These are phyloP conservation scores for Euphrasia arctica DNA, from an alignment of 305 asterid genomes.

Conservation along the genomic window DNA sequence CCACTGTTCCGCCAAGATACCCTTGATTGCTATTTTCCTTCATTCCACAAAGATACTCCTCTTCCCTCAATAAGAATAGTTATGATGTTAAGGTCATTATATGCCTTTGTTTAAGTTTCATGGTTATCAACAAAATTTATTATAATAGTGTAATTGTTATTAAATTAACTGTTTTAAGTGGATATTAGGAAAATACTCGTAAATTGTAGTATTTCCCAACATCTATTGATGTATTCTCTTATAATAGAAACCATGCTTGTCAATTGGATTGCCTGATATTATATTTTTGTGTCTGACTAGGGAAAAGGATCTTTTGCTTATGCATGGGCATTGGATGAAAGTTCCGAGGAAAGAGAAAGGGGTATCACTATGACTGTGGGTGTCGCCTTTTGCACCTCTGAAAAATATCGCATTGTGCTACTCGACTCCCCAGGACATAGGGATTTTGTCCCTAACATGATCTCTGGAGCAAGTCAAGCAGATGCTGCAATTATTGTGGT, in stretches of 20 bases:
- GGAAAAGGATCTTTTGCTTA: conserved; percentile 98
- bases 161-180: background rate
- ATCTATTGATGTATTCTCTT: background rate
- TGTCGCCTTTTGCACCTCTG: conserved; percentile 82
- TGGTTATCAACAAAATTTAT: background rate
- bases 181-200: too few relatives aligned
- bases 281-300: conserved; percentile 41
- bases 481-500: conserved; percentile 95
- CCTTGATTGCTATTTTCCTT: background rate
- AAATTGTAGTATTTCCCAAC: background rate
- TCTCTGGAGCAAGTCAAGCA: conserved; percentile 98
- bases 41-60: background rate
- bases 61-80: background rate
- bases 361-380: conserved; percentile 98
- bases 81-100: background rate
- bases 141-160: background rate
- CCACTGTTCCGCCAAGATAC: background rate
- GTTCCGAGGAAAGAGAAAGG: conserved; percentile 98
- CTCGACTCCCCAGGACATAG: conserved; percentile 98
- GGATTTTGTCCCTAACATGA: conserved; percentile 99
- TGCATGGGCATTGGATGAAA: conserved; percentile 99
- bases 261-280: conserved; percentile 26
- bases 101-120: background rate
- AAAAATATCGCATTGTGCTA: conserved; percentile 70
- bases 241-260: conserved; percentile 6